Evolutionary conservation across 139 green algal species (phyloP), one percentile per base, ranked within the genome.

Genomic region (Dunaliella primolecta): DNA sequence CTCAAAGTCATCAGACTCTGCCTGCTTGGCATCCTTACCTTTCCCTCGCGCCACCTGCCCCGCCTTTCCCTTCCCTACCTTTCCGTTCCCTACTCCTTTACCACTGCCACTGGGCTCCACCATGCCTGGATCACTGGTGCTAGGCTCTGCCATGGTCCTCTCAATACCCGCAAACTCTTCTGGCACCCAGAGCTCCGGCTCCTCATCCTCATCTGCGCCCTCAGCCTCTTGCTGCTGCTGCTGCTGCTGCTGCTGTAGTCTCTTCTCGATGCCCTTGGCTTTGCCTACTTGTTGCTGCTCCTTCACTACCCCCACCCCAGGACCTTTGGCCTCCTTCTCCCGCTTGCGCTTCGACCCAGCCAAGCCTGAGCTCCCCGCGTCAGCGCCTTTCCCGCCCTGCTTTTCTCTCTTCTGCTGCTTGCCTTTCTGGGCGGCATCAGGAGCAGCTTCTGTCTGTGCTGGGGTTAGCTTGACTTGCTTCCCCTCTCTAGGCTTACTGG

Each of bases 111-210:
- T 64, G 7, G 46, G 46, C 46, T 64, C 7, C 46, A 25, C 46
- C 46, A 25, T 15, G 15, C 46, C 46, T 15, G 7, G 7, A n/a
- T 27, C 7, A 36, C 2, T 30, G 2, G n/a, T 80, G 75, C n/a
- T 32, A 2, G 75, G 33, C 7, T 80, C 75, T 2, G 29, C 75
- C 29, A 80, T 1, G 27, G 75, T 33, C 2, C 75, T 33, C 30
- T 80, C 75, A 23, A 80, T 1, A 1, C 36, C 75, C 24, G 27
- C 75, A 80, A 80, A 80, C 75, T 80, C 75, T 30, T 80, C 75
- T n/a, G 75, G 75, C 75, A 80, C 75, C 75, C 75, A 80, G 2
- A 80, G 33, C 30, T 80, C 75, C 2, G 75, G 29, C 75, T 80
- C 75, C 2, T 80, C 75, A 80, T 80, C 75, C 7, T 33, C 33